Percentiles rank a stretch among this genome's conserved stretches.
These are phyloP conservation scores for Nigrospora sphaerica DNA, from an alignment of 2,329 filamentous ascomycete genomes.

Conservation along the genomic window DNA sequence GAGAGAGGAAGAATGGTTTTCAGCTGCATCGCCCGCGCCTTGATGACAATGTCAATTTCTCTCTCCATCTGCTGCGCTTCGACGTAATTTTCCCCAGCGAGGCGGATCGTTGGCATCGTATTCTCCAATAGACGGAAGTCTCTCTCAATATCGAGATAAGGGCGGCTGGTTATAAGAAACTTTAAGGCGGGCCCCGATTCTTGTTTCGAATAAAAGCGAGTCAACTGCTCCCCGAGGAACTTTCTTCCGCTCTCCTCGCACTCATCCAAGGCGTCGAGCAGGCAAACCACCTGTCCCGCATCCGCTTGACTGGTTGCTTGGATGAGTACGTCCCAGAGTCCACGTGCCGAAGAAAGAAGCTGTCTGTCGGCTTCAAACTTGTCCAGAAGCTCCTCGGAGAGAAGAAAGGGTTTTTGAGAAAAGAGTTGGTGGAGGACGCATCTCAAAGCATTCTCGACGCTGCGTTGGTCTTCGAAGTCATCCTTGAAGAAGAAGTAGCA, in stretches of 20 bases:
- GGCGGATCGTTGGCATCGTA: conserved; percentile 17
- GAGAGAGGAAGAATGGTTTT: background rate
- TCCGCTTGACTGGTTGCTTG: conserved; percentile 3
- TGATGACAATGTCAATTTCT: conserved; percentile 22
- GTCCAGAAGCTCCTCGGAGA: conserved; percentile 13
- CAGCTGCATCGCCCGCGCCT: conserved; percentile 10
- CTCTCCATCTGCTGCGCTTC: conserved; percentile 18
- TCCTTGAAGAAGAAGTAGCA: conserved; percentile 41
- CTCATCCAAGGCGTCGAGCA: conserved; percentile 35
- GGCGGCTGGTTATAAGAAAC: conserved; percentile 30
- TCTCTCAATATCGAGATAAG: conserved; percentile 18
- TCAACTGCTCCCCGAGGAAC: conserved; percentile 9
- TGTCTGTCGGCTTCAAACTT: conserved; percentile 10
- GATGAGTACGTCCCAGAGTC: conserved; percentile 24
- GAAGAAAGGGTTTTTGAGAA: conserved; percentile 9
- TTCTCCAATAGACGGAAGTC: conserved; percentile 13
- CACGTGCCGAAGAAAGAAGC: conserved; percentile 12
- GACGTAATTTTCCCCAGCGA: conserved; percentile 19
- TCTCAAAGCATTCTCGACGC: conserved; percentile 19
- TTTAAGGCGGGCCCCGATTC: conserved; percentile 18
- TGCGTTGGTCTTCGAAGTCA: conserved; percentile 26
- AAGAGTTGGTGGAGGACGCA: conserved; percentile 32
- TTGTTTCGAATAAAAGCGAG: too few relatives aligned
- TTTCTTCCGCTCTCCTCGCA: conserved; percentile 17
- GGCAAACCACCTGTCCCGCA: conserved; percentile 20